Percentiles rank a stretch among this genome's conserved stretches.
Conservation (phyloP, 768 basidiomycete species). For the Sarcodon aspratus region DNA sequence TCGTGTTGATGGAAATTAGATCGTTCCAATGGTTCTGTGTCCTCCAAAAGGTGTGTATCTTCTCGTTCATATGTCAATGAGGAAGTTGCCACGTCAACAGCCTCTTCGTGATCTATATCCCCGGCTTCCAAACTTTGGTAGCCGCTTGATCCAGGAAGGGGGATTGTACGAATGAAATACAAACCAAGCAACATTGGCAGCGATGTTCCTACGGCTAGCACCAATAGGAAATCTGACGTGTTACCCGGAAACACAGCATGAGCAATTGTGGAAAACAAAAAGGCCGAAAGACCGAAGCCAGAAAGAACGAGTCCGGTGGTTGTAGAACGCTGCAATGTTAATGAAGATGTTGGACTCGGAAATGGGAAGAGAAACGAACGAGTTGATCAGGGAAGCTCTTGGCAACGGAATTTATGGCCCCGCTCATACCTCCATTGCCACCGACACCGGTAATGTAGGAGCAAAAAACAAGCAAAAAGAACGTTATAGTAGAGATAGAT, state of each 20-base stretch:
- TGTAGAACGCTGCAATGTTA: constrained; percentile 46
- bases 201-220: constrained; percentile 71
- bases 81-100: constrained; percentile 8
- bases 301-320: constrained; percentile 73
- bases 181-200: constrained; percentile 72
- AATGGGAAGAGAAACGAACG: constrained; percentile 21
- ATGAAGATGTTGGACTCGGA: not conserved
- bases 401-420: constrained; percentile 73
- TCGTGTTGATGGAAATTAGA: constrained; percentile 5
- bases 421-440: constrained; percentile 57
- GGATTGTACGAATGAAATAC: constrained; percentile 61
- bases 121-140: constrained; percentile 12
- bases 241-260: constrained; percentile 65
- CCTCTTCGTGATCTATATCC: constrained; percentile 7
- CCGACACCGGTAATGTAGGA: constrained; percentile 70
- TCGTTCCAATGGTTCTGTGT: constrained; percentile 9
- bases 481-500: constrained; percentile 27
- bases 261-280: constrained; percentile 74
- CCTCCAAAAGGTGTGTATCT: constrained; percentile 14
- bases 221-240: constrained; percentile 63
- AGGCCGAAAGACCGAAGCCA: constrained; percentile 86
- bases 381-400: constrained; percentile 67
- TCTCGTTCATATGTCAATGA: constrained; percentile 2
- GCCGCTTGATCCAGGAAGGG: constrained; percentile 31
- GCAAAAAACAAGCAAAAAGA: constrained; percentile 45